phyloP scores from a whole-genome alignment of 1,284 basidiomycete genomes.

The Kalmanozyma brasiliensis region DNA sequence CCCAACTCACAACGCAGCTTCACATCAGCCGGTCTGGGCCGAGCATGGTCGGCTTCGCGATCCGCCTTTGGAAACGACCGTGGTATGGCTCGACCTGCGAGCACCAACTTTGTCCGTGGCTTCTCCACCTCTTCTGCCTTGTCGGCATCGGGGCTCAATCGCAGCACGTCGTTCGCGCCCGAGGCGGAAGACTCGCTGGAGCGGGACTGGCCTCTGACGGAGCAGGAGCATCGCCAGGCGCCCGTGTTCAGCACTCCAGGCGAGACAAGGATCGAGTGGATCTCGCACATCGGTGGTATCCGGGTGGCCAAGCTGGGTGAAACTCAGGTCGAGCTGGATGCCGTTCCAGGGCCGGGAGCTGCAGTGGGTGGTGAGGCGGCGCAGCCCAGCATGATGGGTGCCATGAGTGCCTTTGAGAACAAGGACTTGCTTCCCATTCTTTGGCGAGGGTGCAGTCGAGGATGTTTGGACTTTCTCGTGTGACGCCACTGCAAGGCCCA shows the following conservation, averaged over 20 bases:
- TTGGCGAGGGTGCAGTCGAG: constrained; percentile 50
- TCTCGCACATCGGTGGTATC: constrained; percentile 61
- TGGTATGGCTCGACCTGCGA: constrained; percentile 21
- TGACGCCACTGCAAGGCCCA: constrained; percentile 4
- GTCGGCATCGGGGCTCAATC: constrained; percentile 34
- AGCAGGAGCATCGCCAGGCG: constrained; percentile 39
- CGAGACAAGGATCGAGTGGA: constrained; percentile 62
- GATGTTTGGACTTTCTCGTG: constrained; percentile 50
- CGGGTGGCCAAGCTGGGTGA: constrained; percentile 51
- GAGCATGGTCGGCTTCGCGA: constrained; percentile 21
- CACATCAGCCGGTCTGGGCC: constrained; percentile 16
- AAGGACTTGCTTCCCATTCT: constrained; percentile 46
- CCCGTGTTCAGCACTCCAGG: constrained; percentile 53
- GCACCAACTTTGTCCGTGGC: constrained; percentile 39
- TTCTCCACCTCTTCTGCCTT: constrained; percentile 36
- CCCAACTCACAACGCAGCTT: constrained; percentile 15
- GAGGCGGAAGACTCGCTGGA: constrained; percentile 9
- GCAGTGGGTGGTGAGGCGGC: neutral
- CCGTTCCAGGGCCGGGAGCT: neutral
- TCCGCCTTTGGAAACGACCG: constrained; percentile 13
- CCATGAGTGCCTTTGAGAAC: constrained; percentile 37
- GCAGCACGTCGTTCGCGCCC: constrained; percentile 18
- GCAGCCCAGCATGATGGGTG: constrained; percentile 31
- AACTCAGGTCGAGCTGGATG: constrained; percentile 28
- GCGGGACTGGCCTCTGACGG: constrained; percentile 44